Conservation (phyloP, 2,329 filamentous ascomycete species). For the Pseudogymnoascus sp. region DNA sequence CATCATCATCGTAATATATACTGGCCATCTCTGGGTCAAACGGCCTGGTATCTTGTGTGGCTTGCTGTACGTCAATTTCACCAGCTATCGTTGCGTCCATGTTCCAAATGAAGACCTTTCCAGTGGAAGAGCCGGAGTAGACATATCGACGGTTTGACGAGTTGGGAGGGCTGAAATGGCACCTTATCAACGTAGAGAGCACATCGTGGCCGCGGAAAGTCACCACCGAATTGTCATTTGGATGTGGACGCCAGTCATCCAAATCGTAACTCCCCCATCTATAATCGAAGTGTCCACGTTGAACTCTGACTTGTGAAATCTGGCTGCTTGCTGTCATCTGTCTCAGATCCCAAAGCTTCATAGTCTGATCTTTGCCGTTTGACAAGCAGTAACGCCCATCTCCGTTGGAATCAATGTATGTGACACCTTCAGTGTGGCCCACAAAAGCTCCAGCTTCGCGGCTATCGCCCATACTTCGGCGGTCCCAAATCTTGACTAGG, state of each 20-base stretch:
- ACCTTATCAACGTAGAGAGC: constrained; percentile 82
- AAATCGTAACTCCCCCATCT: constrained; percentile 60
- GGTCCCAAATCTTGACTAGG: constrained; percentile 93
- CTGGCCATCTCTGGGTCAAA: constrained; percentile 32
- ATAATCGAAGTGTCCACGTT: constrained; percentile 63
- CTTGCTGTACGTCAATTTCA: constrained; percentile 67
- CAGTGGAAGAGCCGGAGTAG: constrained; percentile 84
- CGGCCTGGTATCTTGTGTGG: constrained; percentile 57
- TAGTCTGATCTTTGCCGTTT: constrained; percentile 93
- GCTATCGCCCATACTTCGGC: constrained; percentile 80
- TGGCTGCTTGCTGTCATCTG: constrained; percentile 58
- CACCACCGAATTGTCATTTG: constrained; percentile 82
- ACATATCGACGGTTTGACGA: constrained; percentile 88
- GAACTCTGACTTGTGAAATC: background rate
- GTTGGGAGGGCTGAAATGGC: constrained; percentile 83
- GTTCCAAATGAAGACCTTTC: constrained; percentile 87
- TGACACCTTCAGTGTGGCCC: constrained; percentile 59
- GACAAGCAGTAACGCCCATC: constrained; percentile 77
- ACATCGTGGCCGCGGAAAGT: constrained; percentile 90
- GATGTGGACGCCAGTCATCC: constrained; percentile 62
- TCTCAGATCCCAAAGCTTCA: constrained; percentile 93
- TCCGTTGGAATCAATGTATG: constrained; percentile 63
- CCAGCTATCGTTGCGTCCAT: constrained; percentile 78
- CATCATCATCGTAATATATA: constrained; percentile 22
- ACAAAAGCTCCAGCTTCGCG: constrained; percentile 61